Evolutionary conservation across 2,329 filamentous ascomycete species (phyloP), one percentile per base, ranked within the genome.

Genomic region (Fusarium domesticum): DNA sequence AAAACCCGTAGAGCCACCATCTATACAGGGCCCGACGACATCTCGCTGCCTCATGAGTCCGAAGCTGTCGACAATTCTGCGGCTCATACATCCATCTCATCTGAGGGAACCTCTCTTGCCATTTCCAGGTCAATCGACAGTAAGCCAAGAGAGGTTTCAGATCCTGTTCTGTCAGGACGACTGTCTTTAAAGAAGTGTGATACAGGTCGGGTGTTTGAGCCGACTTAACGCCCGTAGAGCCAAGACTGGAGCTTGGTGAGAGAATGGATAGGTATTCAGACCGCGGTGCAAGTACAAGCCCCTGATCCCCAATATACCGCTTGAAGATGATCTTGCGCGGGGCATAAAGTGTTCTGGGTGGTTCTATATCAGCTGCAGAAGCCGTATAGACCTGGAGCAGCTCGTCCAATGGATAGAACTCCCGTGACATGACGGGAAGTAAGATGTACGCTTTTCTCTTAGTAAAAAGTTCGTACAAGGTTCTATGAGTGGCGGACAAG

Each of bases 1-100:
- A 73, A 25, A 70, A 68, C 6, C 74, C 68, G 49, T 75, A 80
- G 4, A 77, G 65, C 75, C 76, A 78, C 76, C 76, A 81, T 23
- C 68, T 63, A 39, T 76, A 77, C 20, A 80, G 59, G 1, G 74
- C 76, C 48, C 69, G 68, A 5, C 77, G 71, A 39, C 79, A 66
- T 37, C 75, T 70, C n/a, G 60, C 50, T 19, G 65, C 65, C 54
- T 81, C 77, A 18, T 67, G 60, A 0, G 58, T 40, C 6, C 61
- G 60, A 6, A 80, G 65, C 30, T 65, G 66, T 14, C 77, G 71
- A 32, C 73, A 70, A 37, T 73, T 62, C 43, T 72, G 70, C 0
- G 70, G 68, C 8, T 67, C 58, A 2, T 72, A 65, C 50, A 76
- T 73, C 72, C 73, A 76, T 42, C 68, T 64, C 54, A 75, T 65